These are phyloP conservation scores for Fusarium coicis DNA, from an alignment of 2,329 filamentous ascomycete species.

Conservation along the genomic window DNA sequence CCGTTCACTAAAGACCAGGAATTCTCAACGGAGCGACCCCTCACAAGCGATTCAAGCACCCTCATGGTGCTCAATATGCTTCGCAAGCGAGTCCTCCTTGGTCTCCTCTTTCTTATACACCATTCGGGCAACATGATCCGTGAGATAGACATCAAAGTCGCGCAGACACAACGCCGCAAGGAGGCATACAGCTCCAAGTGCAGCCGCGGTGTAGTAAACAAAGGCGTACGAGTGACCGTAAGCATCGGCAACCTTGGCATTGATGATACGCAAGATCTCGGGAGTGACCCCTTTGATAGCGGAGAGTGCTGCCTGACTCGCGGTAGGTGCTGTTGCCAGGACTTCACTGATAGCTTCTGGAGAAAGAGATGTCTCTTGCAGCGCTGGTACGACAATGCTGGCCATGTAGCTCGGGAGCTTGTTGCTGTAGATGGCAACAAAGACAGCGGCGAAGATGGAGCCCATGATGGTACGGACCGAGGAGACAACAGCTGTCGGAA, in stretches of 20 bases:
- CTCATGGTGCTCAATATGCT: background rate
- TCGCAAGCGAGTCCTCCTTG: background rate
- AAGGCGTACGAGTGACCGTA: background rate
- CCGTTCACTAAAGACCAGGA: accelerated
- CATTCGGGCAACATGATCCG: background rate
- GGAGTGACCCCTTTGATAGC: background rate
- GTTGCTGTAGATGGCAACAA: background rate
- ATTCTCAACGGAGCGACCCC: background rate
- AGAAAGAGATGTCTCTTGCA: background rate
- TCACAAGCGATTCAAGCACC: background rate
- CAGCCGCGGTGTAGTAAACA: background rate
- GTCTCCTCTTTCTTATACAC: background rate
- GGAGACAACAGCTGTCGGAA: background rate
- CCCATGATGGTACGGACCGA: background rate
- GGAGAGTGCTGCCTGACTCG: background rate
- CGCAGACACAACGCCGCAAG: background rate
- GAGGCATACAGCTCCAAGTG: background rate
- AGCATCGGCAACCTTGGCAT: background rate
- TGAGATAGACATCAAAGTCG: background rate
- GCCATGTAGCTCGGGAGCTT: background rate
- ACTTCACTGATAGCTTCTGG: background rate
- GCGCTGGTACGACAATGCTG: background rate
- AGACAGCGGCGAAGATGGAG: background rate
- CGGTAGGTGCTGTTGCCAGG: background rate
- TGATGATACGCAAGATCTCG: background rate